Base-by-base conservation (phyloP, 1,284 basidiomycete species). In the Ustilago xerochloae region DNA sequence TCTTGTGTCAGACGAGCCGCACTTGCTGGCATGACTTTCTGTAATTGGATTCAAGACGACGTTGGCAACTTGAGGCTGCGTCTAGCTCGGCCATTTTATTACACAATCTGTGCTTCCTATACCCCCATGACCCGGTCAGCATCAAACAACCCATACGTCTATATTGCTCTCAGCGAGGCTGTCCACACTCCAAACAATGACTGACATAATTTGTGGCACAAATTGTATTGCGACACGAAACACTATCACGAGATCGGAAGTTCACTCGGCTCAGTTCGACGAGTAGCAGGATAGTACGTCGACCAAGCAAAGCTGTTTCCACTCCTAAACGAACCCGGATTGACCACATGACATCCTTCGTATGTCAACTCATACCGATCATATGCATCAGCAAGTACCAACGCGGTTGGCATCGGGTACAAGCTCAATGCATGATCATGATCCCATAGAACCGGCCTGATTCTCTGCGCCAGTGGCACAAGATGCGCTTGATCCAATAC, bases 311-410 rank as follows among this genome's bases (percentile, higher is more conserved):
- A 85, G 18, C 63, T 45, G 28, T 64, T 63, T 15, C 84, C 81
- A 9, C 51, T 51, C 20, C 76, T 51, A 62, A 84, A 85, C 1
- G 81, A 80, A 13, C 97, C 96, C 0, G 97, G 97, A 84, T 99
- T 99, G 87, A 99, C 94, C 29, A 99, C 97, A 85, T 98, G 96
- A 81, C 97, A 99, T 6, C 93, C 94, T 54, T 96, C 95, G 83
- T 99, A 99, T 1, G 95, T 99, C 75, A 98, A 88, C 80, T 97
- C 94, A 85, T 93, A 99, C 35, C 92, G 89, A 81, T 98, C 95
- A 84, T 97, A 98, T 84, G 92, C 94, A 86, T 99, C 97, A 1
- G 97, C 97, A 12, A 99, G 88, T n/a, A 99, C 88, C 22, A 97
- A 87, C 92, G 92, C 89, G 2, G 94, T 96, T 0, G 97, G 97